These are phyloP conservation scores for Baudoinia panamericana DNA, from an alignment of 495 filamentous ascomycete genomes.

Conservation along the genomic window DNA sequence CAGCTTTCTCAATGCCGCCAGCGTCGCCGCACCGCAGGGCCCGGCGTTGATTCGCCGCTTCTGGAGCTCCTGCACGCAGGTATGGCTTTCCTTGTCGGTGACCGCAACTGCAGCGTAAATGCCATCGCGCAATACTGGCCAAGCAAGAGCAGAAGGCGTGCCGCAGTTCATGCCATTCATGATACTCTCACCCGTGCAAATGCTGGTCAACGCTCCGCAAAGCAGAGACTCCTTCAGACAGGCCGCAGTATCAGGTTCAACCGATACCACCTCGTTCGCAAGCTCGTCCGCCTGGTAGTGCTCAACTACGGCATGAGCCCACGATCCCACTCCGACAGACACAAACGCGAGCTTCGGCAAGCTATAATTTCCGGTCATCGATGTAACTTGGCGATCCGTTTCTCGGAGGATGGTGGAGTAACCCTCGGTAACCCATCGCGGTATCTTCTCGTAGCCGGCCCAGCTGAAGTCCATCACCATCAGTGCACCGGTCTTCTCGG, in stretches of 20 bases:
- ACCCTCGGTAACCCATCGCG: constrained; percentile 58
- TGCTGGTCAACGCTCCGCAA: constrained; percentile 30
- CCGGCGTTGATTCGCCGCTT: constrained; percentile 37
- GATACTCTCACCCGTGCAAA: constrained; percentile 42
- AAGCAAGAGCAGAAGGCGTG: constrained; percentile 48
- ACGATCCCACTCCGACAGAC: constrained; percentile 53
- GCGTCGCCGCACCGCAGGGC: constrained; percentile 50
- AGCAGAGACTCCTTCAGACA: constrained; percentile 42
- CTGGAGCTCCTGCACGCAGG: constrained; percentile 38
- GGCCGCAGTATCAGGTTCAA: constrained; percentile 52
- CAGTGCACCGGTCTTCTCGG: constrained; percentile 29
- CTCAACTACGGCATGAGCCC: constrained; percentile 45
- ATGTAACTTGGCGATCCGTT: constrained; percentile 45
- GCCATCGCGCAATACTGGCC: constrained; percentile 41
- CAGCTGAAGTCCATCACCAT: constrained; percentile 55
- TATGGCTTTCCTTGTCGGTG: constrained; percentile 42
- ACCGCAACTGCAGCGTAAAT: constrained; percentile 48
- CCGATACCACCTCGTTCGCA: constrained; percentile 33
- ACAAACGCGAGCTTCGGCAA: constrained; percentile 35
- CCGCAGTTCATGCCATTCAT: constrained; percentile 61
- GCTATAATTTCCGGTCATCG: constrained; percentile 20
- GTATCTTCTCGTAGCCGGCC: constrained; percentile 47
- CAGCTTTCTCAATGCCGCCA: constrained; percentile 43
- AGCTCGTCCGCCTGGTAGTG: constrained; percentile 40
- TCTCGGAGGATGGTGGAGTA: constrained; percentile 58